These are phyloP conservation scores for Beauveria rudraprayagi DNA, from an alignment of 2,329 filamentous ascomycete genomes.

Conservation along the genomic window DNA sequence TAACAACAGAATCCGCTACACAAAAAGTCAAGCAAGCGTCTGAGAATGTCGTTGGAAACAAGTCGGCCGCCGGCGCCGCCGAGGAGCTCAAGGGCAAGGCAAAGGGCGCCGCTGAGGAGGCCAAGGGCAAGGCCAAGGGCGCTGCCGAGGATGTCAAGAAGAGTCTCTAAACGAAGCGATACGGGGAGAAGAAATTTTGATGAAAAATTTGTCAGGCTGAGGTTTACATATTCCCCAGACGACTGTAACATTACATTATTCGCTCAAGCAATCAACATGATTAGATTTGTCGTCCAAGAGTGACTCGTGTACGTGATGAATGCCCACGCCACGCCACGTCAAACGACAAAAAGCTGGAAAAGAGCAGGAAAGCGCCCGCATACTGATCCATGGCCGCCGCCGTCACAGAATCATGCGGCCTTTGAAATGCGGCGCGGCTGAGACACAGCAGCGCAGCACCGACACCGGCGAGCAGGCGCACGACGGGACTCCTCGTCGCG, in stretches of 20 bases:
- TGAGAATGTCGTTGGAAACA: conserved; percentile 26
- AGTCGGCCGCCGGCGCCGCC: conserved; percentile 26
- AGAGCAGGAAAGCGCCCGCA: neutral
- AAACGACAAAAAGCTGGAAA: neutral
- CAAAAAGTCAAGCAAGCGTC: conserved; percentile 42
- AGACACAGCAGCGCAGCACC: neutral
- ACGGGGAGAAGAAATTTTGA: neutral
- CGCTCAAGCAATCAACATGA: neutral
- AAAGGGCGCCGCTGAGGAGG: conserved; percentile 34
- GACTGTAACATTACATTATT: neutral
- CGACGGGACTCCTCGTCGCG: neutral
- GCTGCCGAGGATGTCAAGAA: conserved; percentile 32
- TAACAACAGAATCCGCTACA: conserved; percentile 27
- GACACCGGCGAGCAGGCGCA: neutral
- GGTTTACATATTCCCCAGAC: neutral
- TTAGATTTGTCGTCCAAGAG: neutral
- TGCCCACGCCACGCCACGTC: neutral
- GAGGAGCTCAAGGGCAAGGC: conserved; percentile 34
- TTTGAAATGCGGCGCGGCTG: neutral
- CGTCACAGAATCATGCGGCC: neutral
- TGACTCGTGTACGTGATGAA: neutral
- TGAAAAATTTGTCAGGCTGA: too few species aligned
- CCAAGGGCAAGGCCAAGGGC: conserved; percentile 34
- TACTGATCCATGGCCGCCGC: neutral
- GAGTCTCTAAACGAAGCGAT: conserved; percentile 18